A percentile compares a stretch with the other conserved stretches of the same genome.
Conservation (phyloP, 1,139 yeast species). For the Protomyces inundatus region DNA sequence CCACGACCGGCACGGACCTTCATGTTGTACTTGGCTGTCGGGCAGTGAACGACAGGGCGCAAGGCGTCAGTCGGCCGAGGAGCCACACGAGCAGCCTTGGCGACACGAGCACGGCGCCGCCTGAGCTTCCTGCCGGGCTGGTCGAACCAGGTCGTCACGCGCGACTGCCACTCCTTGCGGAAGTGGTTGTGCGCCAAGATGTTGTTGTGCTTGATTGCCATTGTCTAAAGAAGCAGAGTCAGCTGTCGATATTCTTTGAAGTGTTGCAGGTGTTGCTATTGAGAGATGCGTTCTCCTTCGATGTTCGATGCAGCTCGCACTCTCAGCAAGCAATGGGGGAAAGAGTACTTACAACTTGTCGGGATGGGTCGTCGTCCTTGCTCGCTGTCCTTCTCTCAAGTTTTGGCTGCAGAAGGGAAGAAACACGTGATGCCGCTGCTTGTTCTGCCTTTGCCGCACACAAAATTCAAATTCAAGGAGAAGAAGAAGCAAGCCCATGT, state of each 20-base stretch:
- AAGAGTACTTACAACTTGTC: background rate
- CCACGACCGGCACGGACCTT: constrained; percentile 99
- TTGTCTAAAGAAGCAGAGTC: background rate
- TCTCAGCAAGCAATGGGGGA: no score
- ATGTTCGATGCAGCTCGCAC: no score
- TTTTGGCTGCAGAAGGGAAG: background rate
- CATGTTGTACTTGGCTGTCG: constrained; percentile 98
- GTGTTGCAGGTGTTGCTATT: no score
- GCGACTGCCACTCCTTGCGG: constrained; percentile 99
- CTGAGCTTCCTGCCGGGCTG: constrained; percentile 99
- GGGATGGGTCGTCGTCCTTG: background rate
- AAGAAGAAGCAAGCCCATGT: background rate
- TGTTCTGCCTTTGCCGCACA: background rate
- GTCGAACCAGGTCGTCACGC: constrained; percentile 98
- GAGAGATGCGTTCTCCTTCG: no score
- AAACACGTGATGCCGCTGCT: background rate
- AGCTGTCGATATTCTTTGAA: background rate
- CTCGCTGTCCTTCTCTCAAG: background rate
- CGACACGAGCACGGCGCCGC: constrained; percentile 90
- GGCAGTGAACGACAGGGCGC: constrained; percentile 98
- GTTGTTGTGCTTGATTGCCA: constrained; percentile 38
- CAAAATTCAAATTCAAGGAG: no score
- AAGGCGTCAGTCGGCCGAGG: constrained; percentile 96
- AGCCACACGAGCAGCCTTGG: constrained; percentile 91
- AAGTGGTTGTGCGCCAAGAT: constrained; percentile 64